Evolutionary conservation across 2,329 filamentous ascomycete genomes (phyloP).

Genomic region (Didymosphaeria variabile): DNA sequence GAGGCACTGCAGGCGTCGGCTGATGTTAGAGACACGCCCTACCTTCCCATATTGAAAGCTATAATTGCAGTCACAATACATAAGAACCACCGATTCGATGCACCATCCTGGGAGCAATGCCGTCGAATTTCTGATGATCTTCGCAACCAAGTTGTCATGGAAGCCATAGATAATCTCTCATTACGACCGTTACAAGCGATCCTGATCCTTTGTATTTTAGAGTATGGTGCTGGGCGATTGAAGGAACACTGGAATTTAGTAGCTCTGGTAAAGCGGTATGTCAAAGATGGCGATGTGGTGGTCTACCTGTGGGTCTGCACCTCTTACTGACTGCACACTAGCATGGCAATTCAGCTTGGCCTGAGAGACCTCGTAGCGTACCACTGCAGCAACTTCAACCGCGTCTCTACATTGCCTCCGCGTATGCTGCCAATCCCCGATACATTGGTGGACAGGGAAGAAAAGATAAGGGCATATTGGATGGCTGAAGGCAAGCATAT

Average conservation of each 20-base stretch:
- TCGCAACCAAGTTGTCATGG: constrained; percentile 36
- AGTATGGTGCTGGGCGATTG: constrained; percentile 42
- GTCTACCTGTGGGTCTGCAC: neutral
- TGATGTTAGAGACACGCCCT: constrained; percentile 31
- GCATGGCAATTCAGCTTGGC: constrained; percentile 41
- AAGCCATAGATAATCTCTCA: constrained; percentile 38
- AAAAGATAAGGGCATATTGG: constrained; percentile 49
- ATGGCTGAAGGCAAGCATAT: constrained; percentile 41
- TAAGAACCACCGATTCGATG: constrained; percentile 31
- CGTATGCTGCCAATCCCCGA: constrained; percentile 37
- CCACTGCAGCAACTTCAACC: constrained; percentile 40
- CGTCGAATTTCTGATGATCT: constrained; percentile 31
- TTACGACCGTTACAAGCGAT: constrained; percentile 45
- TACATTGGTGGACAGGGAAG: constrained; percentile 46
- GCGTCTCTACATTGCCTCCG: constrained; percentile 36
- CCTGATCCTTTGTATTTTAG: constrained; percentile 40
- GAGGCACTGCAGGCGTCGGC: constrained; percentile 25
- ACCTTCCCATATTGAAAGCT: constrained; percentile 40
- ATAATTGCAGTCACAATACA: constrained; percentile 40
- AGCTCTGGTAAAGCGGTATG: constrained; percentile 43
- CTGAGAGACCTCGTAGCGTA: constrained; percentile 41
- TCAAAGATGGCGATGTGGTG: neutral
- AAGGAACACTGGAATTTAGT: constrained; percentile 47
- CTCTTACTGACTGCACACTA: constrained; percentile 17
- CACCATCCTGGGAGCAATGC: constrained; percentile 32